A percentile compares a stretch with the other conserved stretches of the same genome.
phyloP scores from a whole-genome alignment of 2,329 filamentous ascomycete genomes.

The Fusarium piperis region DNA sequence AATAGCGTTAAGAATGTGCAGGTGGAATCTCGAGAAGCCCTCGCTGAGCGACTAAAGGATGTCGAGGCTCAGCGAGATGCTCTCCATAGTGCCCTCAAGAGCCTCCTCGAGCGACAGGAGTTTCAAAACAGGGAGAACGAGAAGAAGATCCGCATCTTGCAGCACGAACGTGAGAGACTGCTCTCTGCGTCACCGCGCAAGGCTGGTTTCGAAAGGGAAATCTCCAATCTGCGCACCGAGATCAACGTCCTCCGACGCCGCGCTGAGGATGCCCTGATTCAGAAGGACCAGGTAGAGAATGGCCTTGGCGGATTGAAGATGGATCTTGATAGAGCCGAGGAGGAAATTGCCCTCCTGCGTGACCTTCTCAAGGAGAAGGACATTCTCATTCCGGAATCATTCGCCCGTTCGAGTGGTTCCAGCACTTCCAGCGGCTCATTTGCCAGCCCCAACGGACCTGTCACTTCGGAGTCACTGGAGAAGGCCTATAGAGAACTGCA shows the following conservation, averaged over 20 bases:
- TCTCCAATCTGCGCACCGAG: constrained; percentile 81
- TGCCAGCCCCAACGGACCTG: constrained; percentile 52
- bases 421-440: constrained; percentile 40
- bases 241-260: constrained; percentile 85
- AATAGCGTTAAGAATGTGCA: constrained; percentile 62
- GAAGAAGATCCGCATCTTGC: constrained; percentile 81
- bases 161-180: constrained; percentile 80
- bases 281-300: constrained; percentile 97
- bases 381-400: constrained; percentile 74
- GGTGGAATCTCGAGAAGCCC: constrained; percentile 70
- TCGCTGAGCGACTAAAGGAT: constrained; percentile 86
- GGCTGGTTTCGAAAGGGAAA: constrained; percentile 85
- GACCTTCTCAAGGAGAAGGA: constrained; percentile 84
- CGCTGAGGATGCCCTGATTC: constrained; percentile 92
- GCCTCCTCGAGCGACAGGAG: constrained; percentile 85
- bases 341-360: constrained; percentile 88
- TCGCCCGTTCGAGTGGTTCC: constrained; percentile 56
- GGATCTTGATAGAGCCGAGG: constrained; percentile 94
- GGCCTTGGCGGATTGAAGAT: constrained; percentile 89
- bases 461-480: constrained; percentile 77
- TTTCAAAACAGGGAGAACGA: constrained; percentile 84
- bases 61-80: constrained; percentile 94
- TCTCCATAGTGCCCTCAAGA: constrained; percentile 86
- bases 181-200: constrained; percentile 75
- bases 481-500: constrained; percentile 80